Base-by-base conservation (phyloP, 2,329 filamentous ascomycete species). In the Teratosphaeria viscida region DNA sequence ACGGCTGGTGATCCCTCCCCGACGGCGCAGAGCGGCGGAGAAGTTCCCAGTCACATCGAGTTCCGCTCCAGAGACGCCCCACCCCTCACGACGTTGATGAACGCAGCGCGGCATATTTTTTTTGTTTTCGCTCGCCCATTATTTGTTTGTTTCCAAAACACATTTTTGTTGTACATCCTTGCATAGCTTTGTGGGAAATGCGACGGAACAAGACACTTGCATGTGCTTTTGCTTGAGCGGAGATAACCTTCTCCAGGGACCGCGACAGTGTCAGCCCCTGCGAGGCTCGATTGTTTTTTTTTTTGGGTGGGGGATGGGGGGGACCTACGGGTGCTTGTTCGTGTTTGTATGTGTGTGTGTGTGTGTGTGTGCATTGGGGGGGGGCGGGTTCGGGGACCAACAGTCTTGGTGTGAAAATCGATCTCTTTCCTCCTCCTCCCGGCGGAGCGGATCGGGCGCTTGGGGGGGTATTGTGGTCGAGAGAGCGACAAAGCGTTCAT, bases 31-130 rank as follows among this genome's bases (percentile, higher is more conserved):
- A 27, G 37, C 55, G 43, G 43, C 43, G 23, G 43, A 37, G 43
- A 23, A 37, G 23, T 32, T 37, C 23, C 23, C 55, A 27, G 55
- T 56, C 55, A n/a, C 23, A 56, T 27, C 23, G 37, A 43, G 55
- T 43, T 43, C 34, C 37, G 34, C 32, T 19, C 37, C 23, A 27
- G 23, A 23, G 23, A 23, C 2, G 23, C 23, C 23, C 23, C 23
- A 23, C 23, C 23, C 16, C 37, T 56, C 55, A 56, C 55, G 55
- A 56, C 55, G 10, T 23, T 56, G 55, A 56, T 56, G 55, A 56
- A 27, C 53, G 53, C 53, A 54, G 53, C 53, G 27, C 34, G 53
- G 53, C 53, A 37, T 26, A 54, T 19, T 19, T 1, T 19, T 19
- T 1, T 19, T n/a, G n/a, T 19, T 23, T 23, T 19, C 53, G 53